Conservation (phyloP, 2,329 filamentous ascomycete species). For the Aspergillus alliaceus region DNA sequence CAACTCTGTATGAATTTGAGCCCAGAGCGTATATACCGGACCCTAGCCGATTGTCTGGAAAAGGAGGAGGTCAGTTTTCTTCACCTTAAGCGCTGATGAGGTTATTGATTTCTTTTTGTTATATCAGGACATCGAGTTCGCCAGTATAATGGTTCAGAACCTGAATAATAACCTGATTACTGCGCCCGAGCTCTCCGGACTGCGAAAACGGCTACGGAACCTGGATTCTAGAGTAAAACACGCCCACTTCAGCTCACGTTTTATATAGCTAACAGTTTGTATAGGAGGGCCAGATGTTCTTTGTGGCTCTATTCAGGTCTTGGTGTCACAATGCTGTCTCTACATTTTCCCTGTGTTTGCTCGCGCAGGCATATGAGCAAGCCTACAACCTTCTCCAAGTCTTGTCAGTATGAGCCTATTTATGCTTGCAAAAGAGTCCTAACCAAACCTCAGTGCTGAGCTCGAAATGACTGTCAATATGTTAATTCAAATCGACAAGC, state of each 20-base stretch:
- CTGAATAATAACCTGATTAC: slow-evolving; percentile 99
- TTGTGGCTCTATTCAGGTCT: slow-evolving; percentile 88
- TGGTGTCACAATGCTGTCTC: slow-evolving; percentile 99
- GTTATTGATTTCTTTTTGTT: slow-evolving; percentile 6
- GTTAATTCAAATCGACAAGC: slow-evolving; percentile 96
- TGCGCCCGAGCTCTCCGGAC: slow-evolving; percentile 85
- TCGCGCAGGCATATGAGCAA: slow-evolving; percentile 97
- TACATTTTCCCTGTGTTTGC: slow-evolving; percentile 90
- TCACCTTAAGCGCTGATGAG: background rate
- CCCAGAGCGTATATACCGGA: slow-evolving; percentile 92
- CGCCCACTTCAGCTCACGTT: background rate
- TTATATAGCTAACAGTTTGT: slow-evolving; percentile 17
- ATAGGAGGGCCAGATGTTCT: slow-evolving; percentile 90
- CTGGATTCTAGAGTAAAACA: slow-evolving; percentile 75
- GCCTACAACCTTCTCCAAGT: slow-evolving; percentile 95
- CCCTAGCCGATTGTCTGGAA: slow-evolving; percentile 92
- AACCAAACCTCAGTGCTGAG: slow-evolving; percentile 68
- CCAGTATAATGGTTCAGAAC: slow-evolving; percentile 99
- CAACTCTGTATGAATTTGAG: slow-evolving; percentile 92
- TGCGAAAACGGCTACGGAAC: slow-evolving; percentile 86
- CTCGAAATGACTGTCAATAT: slow-evolving; percentile 99
- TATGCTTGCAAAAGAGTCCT: slow-evolving; percentile 2
- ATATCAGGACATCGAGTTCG: slow-evolving; percentile 83
- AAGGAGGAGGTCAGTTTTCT: slow-evolving; percentile 70
- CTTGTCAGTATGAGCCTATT: slow-evolving; percentile 62